These are phyloP conservation scores for Ceratobasidium papillatum DNA, from an alignment of 1,284 basidiomycete genomes.

Conservation along the genomic window DNA sequence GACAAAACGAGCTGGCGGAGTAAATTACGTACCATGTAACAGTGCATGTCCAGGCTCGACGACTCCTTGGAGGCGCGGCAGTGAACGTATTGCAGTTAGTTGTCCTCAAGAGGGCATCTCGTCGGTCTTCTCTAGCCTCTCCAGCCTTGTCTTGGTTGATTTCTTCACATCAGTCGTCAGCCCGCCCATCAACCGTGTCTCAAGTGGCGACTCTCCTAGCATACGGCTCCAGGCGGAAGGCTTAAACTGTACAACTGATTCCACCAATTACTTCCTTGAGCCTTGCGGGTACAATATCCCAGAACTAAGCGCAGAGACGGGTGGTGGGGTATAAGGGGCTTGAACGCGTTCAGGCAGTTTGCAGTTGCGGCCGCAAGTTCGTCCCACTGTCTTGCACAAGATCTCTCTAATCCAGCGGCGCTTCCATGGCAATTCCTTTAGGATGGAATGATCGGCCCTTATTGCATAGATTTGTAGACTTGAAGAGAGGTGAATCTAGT, in stretches of 20 bases:
- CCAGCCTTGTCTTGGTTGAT: not conserved
- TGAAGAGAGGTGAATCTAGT: not conserved
- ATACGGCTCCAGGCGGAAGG: not conserved
- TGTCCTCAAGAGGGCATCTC: not conserved
- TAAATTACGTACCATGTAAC: no score
- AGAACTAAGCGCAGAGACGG: not conserved
- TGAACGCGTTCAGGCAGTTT: not conserved
- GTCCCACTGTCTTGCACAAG: slow-evolving; percentile 8
- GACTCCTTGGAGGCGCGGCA: not conserved
- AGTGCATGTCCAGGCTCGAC: not conserved
- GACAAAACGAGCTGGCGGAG: no score
- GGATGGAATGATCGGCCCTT: not conserved
- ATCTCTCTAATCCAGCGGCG: slow-evolving; percentile 12
- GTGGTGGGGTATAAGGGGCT: slow-evolving; percentile 1
- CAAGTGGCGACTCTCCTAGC: not conserved
- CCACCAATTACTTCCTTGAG: not conserved
- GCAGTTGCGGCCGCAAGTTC: not conserved
- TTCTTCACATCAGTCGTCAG: not conserved
- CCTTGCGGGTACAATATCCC: not conserved
- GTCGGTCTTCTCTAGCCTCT: not conserved
- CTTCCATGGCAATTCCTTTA: slow-evolving; percentile 11
- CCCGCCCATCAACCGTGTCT: not conserved
- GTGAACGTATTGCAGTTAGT: no score
- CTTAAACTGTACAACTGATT: not conserved
- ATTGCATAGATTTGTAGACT: not conserved